These are phyloP conservation scores for Plasmodium ovale DNA, from an alignment of 169 alveolate genomes.

Conservation along the genomic window DNA sequence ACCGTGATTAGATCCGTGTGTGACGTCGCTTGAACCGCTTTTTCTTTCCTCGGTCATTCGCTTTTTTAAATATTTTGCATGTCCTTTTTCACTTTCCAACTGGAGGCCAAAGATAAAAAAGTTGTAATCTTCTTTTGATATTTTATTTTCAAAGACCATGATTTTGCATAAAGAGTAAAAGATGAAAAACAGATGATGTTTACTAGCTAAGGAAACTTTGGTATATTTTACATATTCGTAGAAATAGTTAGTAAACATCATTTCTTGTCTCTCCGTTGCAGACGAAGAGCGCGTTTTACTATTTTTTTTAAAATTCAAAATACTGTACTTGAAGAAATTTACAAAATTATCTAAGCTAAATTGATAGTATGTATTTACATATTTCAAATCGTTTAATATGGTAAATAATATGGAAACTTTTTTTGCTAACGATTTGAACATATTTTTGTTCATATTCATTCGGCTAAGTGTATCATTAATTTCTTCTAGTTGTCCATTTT, in stretches of 20 bases:
- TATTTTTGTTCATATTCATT: conserved; percentile 40
- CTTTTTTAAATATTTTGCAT: conserved; percentile 70
- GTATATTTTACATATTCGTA: conserved; percentile 73
- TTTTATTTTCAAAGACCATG: conserved; percentile 72
- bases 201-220: conserved; percentile 56
- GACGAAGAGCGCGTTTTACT: conserved; percentile 30
- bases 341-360: conserved; percentile 58
- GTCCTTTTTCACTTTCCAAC: conserved; percentile 6
- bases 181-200: conserved; percentile 68
- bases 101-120: conserved; percentile 55
- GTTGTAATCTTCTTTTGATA: conserved; percentile 63
- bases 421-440: conserved; percentile 68
- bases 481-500: conserved; percentile 62
- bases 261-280: conserved; percentile 55
- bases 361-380: conserved; percentile 65
- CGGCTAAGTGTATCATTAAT: conserved; percentile 62
- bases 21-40: background rate
- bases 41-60: background rate
- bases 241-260: conserved; percentile 40
- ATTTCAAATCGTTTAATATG: conserved; percentile 64
- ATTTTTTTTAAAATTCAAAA: conserved; percentile 26
- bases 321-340: conserved; percentile 26
- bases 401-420: conserved; percentile 67
- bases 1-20: background rate
- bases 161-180: conserved; percentile 60